These are phyloP conservation scores for Amanita jacksonii DNA, from an alignment of 768 basidiomycete species.

Conservation along the genomic window DNA sequence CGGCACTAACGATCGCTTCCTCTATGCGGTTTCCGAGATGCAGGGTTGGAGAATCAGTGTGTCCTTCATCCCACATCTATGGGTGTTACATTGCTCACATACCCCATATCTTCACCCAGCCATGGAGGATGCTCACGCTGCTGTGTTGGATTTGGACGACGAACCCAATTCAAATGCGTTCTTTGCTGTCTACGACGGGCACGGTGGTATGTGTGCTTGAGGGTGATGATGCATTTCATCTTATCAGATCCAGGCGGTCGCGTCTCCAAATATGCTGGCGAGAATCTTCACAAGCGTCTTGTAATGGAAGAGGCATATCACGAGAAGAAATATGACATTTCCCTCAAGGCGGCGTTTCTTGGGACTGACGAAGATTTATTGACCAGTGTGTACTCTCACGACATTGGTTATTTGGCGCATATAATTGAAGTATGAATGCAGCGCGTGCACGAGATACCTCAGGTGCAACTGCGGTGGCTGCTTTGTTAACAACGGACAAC, in stretches of 20 bases:
- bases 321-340: constrained; percentile 58
- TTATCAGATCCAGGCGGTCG: constrained; percentile 46
- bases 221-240: constrained; percentile 9
- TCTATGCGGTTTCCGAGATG: constrained; percentile 88
- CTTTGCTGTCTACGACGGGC: constrained; percentile 97
- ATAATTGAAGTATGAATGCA: constrained; percentile 26
- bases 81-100: constrained; percentile 3
- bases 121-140: constrained; percentile 95
- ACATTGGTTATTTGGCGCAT: constrained; percentile 8
- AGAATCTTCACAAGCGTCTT: constrained; percentile 74
- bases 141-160: constrained; percentile 60
- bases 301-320: constrained; percentile 64
- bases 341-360: constrained; percentile 83
- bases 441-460: constrained; percentile 86
- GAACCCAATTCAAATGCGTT: constrained; percentile 55
- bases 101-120: constrained; percentile 36
- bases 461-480: constrained; percentile 92
- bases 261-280: constrained; percentile 82
- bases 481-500: constrained; percentile 66
- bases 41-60: constrained; percentile 98
- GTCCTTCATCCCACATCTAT: constrained; percentile 25
- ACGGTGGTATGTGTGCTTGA: constrained; percentile 62
- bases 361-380: constrained; percentile 93
- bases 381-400: constrained; percentile 43
- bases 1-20: constrained; percentile 60